phyloP scores from a whole-genome alignment of 495 filamentous ascomycete genomes.

The Daldinia caldariorum region DNA sequence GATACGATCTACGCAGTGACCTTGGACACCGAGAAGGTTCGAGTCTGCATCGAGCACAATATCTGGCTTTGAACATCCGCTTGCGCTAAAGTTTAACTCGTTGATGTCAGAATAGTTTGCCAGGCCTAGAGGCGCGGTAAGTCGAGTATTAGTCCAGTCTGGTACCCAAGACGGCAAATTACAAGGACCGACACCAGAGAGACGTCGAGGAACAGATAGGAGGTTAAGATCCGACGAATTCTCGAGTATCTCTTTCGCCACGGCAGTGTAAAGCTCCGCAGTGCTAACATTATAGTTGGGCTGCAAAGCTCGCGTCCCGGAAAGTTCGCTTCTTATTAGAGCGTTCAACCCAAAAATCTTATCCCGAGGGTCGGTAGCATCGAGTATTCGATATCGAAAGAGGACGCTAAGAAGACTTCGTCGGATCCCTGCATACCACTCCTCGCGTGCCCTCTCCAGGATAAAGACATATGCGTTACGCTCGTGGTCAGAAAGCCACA shows the following conservation, averaged over 20 bases:
- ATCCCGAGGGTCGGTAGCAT: constrained; percentile 36
- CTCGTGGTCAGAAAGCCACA: constrained; percentile 37
- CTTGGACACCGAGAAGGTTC: constrained; percentile 21
- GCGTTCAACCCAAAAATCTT: constrained; percentile 37
- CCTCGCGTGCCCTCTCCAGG: constrained; percentile 33
- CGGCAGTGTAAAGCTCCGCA: constrained; percentile 30
- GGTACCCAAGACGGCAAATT: constrained; percentile 37
- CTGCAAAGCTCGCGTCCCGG: constrained; percentile 11
- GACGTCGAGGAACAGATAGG: constrained; percentile 34
- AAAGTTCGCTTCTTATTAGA: constrained; percentile 26
- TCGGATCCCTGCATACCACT: constrained; percentile 22
- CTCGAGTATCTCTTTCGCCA: constrained; percentile 28
- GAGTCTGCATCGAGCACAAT: constrained; percentile 10
- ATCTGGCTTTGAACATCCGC: constrained; percentile 24
- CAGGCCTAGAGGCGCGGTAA: constrained; percentile 35
- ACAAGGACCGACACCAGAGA: constrained; percentile 20
- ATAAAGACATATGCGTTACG: constrained; percentile 37
- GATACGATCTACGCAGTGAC: constrained; percentile 31
- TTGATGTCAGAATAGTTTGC: constrained; percentile 41
- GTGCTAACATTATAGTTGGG: constrained; percentile 31
- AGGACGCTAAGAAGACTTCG: constrained; percentile 33
- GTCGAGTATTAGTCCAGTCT: constrained; percentile 36
- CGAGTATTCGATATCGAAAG: constrained; percentile 38
- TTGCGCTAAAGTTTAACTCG: constrained; percentile 30
- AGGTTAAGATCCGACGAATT: constrained; percentile 31